phyloP scores from a whole-genome alignment of 2,329 filamentous ascomycete genomes.

The Cladophialophora carrionii region DNA sequence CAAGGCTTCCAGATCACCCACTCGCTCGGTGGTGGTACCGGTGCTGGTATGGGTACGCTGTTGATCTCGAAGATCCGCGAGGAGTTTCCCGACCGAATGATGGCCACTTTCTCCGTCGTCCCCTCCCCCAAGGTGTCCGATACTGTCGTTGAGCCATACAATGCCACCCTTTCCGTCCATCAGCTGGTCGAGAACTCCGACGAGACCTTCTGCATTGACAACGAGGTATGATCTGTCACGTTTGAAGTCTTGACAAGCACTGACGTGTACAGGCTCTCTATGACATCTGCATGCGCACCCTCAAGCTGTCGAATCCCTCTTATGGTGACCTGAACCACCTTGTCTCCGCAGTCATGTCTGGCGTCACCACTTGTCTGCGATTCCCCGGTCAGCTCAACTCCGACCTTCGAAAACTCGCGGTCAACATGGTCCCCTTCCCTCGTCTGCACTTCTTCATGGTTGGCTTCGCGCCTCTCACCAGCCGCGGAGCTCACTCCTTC shows the following conservation, averaged over 20 bases:
- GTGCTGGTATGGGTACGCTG: constrained; percentile 99
- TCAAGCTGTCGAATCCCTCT: constrained; percentile 97
- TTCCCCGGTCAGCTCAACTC: constrained; percentile 99
- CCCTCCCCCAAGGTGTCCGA: constrained; percentile 99
- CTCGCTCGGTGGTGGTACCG: constrained; percentile 99
- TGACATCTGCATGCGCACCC: constrained; percentile 99
- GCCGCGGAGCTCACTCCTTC: constrained; percentile 89
- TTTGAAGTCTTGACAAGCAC: constrained; percentile 4
- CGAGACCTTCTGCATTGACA: constrained; percentile 99
- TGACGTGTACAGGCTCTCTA: constrained; percentile 72
- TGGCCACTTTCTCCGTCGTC: constrained; percentile 99
- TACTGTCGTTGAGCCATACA: constrained; percentile 99
- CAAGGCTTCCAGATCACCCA: constrained; percentile 99
- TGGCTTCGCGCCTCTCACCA: constrained; percentile 97
- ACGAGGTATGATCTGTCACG: constrained; percentile 65
- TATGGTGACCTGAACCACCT: constrained; percentile 99
- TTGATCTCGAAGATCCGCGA: constrained; percentile 99
- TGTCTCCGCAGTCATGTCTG: constrained; percentile 99
- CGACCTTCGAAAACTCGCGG: constrained; percentile 97
- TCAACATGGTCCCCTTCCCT: constrained; percentile 99
- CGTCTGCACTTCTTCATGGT: constrained; percentile 99
- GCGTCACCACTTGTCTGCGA: constrained; percentile 96
- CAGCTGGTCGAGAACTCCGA: constrained; percentile 99
- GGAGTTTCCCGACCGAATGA: constrained; percentile 99
- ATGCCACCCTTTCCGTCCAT: constrained; percentile 97